Evolutionary conservation across 2,329 filamentous ascomycete genomes (phyloP).

Genomic region (Sclerotinia sclerotiorum): DNA sequence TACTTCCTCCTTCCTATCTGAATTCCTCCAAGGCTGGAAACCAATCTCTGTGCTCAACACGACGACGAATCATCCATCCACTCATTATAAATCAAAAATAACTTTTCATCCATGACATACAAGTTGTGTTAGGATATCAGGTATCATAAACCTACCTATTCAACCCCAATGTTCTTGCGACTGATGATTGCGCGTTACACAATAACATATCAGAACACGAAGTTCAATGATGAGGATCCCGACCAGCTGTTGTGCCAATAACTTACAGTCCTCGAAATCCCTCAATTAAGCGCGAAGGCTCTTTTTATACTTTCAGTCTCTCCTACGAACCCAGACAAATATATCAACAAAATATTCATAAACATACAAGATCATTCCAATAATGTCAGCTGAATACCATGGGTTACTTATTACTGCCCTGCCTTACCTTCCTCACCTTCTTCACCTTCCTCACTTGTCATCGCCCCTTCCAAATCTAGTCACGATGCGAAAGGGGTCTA

Average conservation of each 20-base stretch:
- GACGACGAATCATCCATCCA: not conserved
- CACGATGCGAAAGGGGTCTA: slow-evolving; percentile 1
- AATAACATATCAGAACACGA: too few relatives aligned
- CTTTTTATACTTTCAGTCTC: not conserved
- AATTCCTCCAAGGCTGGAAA: not conserved
- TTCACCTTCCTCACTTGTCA: not conserved
- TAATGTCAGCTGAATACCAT: not conserved
- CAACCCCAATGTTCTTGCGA: not conserved
- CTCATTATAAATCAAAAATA: too few relatives aligned
- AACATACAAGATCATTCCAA: not conserved
- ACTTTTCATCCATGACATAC: not conserved
- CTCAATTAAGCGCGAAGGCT: not conserved
- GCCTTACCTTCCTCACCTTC: not conserved
- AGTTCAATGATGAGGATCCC: too few relatives aligned
- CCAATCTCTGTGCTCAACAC: not conserved
- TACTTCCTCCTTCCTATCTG: too few relatives aligned
- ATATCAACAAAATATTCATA: not conserved
- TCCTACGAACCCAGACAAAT: not conserved
- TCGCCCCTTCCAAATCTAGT: not conserved
- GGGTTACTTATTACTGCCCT: not conserved
- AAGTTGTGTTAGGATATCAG: too few relatives aligned
- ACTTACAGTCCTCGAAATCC: not conserved
- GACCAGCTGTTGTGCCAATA: too few relatives aligned
- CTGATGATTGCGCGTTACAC: not conserved
- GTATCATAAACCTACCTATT: too few relatives aligned